Base-by-base conservation (phyloP, 2,329 filamentous ascomycete genomes). In the Ophiocordyceps unilateralis region DNA sequence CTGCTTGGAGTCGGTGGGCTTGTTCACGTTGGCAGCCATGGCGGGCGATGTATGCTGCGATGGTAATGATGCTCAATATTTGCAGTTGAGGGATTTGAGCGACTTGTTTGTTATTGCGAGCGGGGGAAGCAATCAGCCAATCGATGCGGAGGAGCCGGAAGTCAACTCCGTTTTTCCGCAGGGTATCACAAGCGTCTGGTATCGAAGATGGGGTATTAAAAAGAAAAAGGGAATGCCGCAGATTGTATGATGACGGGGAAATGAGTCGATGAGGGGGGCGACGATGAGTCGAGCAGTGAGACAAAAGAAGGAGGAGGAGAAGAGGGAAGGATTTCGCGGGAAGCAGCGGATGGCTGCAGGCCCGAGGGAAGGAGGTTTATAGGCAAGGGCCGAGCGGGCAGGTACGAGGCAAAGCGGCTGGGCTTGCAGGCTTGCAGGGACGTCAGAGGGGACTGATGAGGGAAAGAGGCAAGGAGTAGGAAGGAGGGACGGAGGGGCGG, bases 1-100 rank as follows among this genome's bases (percentile, higher is more conserved):
- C 60, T 74, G 62, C 67, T 82, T 79, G 47, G 72, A 55, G 61
- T 91, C 73, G 48, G 76, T 80, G 26, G 85, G 84, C 53, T 72
- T 75, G 62, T 91, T 88, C 56, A 89, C 81, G 49, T 61, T 61
- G 50, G 52, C 53, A 42, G 62, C 50, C 61, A 64, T 64, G 52
- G 40, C 53, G 52, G 9, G 22, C 41, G 36, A 41, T 47, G 41
- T 47, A 44, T 42, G 28, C 37, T 47, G 46, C 41, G 45, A 37
- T 43, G 37, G 24, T 34, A 39, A 44, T 37, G 44, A n/a, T 41
- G 30, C 30, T 34, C 30, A 34, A 34, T 34, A 32, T 15, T 4
- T 11, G 28, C 28, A 32, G 10, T 32, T 11, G 28, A 32, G 5
- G 9, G 30, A n/a, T 11, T n/a, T 34, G 30, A 34, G 30, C 30